Evolutionary conservation across 2,329 filamentous ascomycete genomes (phyloP).

Genomic region (Metarhizium robertsii): DNA sequence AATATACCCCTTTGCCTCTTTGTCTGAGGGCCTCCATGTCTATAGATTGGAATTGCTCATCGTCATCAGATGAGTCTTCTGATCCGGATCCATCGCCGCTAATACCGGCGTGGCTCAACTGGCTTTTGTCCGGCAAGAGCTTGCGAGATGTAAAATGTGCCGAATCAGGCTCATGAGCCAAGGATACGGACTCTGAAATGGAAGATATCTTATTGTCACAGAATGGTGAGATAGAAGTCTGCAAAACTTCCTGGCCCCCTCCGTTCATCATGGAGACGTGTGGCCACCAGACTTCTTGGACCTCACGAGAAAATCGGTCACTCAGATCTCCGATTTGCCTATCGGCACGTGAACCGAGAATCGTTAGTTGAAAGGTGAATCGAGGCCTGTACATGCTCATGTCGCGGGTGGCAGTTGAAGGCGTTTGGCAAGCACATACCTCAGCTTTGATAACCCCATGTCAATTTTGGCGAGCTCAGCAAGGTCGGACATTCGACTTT

Average conservation of each 20-base stretch:
- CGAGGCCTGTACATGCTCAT: neutral
- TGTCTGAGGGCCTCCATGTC: constrained; percentile 30
- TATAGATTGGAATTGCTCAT: constrained; percentile 25
- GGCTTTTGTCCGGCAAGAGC: constrained; percentile 12
- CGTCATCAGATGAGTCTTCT: constrained; percentile 24
- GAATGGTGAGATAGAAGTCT: constrained; percentile 14
- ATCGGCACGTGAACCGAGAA: neutral
- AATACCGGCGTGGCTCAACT: constrained; percentile 7
- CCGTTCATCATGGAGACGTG: constrained; percentile 8
- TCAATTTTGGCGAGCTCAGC: constrained; percentile 20
- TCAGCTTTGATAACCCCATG: constrained; percentile 21
- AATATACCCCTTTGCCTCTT: constrained; percentile 29
- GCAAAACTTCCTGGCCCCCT: constrained; percentile 9
- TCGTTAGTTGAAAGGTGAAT: constrained; percentile 3
- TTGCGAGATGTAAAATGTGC: constrained; percentile 14
- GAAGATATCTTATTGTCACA: constrained; percentile 11
- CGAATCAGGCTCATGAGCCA: constrained; percentile 13
- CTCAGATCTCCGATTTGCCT: constrained; percentile 26
- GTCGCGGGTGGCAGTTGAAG: neutral
- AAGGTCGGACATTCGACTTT: constrained; percentile 19
- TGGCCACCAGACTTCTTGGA: constrained; percentile 21
- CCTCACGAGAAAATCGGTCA: constrained; percentile 23
- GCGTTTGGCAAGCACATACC: constrained; percentile 17
- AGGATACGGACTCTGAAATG: constrained; percentile 9
- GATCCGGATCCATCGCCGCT: constrained; percentile 11